Conservation (phyloP, 2,329 filamentous ascomycete genomes). For the Ilyonectria robusta region DNA sequence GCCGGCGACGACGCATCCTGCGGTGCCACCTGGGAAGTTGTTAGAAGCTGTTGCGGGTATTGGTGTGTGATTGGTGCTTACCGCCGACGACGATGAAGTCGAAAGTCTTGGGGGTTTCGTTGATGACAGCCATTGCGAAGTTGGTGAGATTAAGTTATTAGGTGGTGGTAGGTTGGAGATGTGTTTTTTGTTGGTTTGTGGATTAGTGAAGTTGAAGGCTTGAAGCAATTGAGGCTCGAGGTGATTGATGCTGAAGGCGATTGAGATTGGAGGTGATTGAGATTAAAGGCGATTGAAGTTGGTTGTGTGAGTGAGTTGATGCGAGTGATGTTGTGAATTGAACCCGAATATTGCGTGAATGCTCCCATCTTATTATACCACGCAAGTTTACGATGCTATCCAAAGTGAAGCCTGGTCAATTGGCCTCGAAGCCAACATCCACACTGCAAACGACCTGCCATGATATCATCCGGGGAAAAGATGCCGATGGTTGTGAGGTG, state of each 20-base stretch:
- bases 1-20: conserved; percentile 54
- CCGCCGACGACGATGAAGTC: conserved; percentile 33
- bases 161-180: not conserved
- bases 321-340: not conserved
- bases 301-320: not conserved
- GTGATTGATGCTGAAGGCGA: not conserved
- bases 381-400: not conserved
- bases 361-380: not conserved
- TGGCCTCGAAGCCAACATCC: not conserved
- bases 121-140: conserved; percentile 19
- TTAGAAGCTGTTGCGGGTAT: not conserved
- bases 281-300: not conserved
- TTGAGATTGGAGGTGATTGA: not conserved
- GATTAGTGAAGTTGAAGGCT: not conserved
- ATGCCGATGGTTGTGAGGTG: not conserved
- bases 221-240: not conserved
- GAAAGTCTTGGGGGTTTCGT: conserved; percentile 23
- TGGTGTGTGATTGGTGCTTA: not conserved
- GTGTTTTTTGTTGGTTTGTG: not conserved
- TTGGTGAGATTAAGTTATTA: conserved; percentile 30
- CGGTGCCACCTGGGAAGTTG: conserved; percentile 48
- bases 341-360: not conserved
- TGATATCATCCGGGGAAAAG: not conserved
- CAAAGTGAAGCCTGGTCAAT: not conserved
- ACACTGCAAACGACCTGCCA: not conserved